phyloP scores from a whole-genome alignment of 192 early-diverging fungal species.

The Dissophora ornata region DNA sequence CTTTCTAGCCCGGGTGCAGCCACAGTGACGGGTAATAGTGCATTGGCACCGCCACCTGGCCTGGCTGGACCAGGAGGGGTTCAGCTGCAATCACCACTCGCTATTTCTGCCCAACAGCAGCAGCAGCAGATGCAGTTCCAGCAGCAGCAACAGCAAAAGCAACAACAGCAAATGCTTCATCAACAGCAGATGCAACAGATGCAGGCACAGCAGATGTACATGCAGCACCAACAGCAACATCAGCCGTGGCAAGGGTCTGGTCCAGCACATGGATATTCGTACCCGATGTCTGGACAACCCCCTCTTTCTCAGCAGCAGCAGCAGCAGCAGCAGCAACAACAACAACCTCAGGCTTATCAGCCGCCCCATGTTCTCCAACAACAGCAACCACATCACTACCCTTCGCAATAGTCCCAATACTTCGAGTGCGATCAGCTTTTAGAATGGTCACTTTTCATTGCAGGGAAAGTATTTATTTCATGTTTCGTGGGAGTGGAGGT shows the following conservation, averaged over 20 bases:
- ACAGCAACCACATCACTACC: conserved; percentile 13
- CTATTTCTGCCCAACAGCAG: conserved; percentile 11
- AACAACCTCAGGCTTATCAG: conserved; percentile 10
- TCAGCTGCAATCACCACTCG: neutral
- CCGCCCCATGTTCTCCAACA: conserved; percentile 13
- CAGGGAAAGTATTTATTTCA: too few relatives aligned
- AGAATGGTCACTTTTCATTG: too few relatives aligned
- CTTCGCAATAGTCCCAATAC: neutral
- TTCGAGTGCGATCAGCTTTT: too few relatives aligned
- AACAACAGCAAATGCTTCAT: conserved; percentile 10
- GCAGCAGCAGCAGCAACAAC: conserved; percentile 14
- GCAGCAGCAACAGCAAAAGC: conserved; percentile 18
- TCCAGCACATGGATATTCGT: conserved; percentile 1
- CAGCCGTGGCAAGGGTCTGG: neutral
- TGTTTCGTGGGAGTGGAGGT: too few relatives aligned
- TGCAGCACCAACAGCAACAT: conserved; percentile 19
- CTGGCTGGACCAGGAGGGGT: neutral
- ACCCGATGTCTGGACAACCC: neutral
- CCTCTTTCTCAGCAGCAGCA: conserved; percentile 8
- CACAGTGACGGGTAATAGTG: neutral
- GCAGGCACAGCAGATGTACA: conserved; percentile 11
- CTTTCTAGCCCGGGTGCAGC: too few relatives aligned
- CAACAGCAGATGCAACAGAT: conserved; percentile 16
- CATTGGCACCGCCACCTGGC: too few relatives aligned
- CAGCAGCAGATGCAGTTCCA: conserved; percentile 22